These are phyloP conservation scores for Eimeria brunetti DNA, from an alignment of 169 alveolate genomes.

Conservation along the genomic window DNA sequence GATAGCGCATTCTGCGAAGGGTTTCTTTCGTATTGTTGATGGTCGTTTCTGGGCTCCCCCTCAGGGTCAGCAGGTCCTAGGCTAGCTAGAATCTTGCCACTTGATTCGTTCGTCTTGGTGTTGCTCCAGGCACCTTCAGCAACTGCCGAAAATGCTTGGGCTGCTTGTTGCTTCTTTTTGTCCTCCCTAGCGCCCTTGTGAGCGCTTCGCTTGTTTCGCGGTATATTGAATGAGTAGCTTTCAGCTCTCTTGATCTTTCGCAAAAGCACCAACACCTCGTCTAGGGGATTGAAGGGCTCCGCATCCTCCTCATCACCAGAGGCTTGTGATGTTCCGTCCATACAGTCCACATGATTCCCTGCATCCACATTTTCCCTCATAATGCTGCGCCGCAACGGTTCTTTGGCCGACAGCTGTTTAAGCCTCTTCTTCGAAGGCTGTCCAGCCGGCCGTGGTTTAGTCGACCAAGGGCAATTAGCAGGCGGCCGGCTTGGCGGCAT, in stretches of 20 bases:
- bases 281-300: conserved; percentile 49
- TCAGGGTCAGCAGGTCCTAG: neutral
- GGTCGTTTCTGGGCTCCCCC: neutral
- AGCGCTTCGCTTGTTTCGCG: neutral
- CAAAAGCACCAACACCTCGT: conserved; percentile 51
- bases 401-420: neutral
- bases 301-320: conserved; percentile 52
- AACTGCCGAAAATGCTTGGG: conserved; percentile 22
- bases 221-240: neutral
- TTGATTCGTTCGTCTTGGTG: neutral
- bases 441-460: neutral
- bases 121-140: neutral
- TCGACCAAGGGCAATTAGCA: neutral
- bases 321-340: neutral
- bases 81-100: neutral
- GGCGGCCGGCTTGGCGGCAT: neutral
- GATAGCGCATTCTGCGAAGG: conserved; percentile 1
- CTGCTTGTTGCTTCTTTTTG: neutral
- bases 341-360: neutral
- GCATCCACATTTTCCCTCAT: neutral
- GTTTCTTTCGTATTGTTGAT: neutral
- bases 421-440: neutral
- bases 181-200: neutral
- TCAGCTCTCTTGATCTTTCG: conserved; percentile 44
- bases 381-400: neutral